phyloP scores from a whole-genome alignment of 257 asterid genomes.

The Fraxinus anomala region DNA sequence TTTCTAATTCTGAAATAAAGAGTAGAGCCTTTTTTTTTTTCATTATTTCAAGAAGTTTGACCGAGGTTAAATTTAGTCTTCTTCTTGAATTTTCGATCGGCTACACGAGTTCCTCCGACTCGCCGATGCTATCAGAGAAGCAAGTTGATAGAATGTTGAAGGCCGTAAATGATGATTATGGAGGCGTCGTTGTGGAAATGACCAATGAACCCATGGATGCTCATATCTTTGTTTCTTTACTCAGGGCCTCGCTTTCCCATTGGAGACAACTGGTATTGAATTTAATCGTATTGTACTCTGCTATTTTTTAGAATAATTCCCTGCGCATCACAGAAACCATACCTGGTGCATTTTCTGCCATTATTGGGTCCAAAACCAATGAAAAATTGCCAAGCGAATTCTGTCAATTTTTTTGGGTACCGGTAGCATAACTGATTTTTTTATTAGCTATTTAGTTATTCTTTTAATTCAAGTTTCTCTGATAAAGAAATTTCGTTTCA shows the following conservation, averaged over 20 bases:
- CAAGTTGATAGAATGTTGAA: constrained; percentile 51
- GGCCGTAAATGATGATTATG: constrained; percentile 64
- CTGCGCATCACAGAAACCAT: too few species aligned
- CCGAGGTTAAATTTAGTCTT: constrained; percentile 27
- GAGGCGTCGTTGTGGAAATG: constrained; percentile 85
- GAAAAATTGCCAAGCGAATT: too few species aligned
- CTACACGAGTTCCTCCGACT: constrained; percentile 49
- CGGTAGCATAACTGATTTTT: too few species aligned
- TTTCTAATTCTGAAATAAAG: too few species aligned
- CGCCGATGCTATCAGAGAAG: constrained; percentile 36
- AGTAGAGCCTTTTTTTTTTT: background rate
- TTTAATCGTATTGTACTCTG: background rate
- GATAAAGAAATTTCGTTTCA: too few species aligned
- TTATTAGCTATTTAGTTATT: too few species aligned
- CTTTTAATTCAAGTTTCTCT: background rate
- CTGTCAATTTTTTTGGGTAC: too few species aligned
- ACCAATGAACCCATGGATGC: constrained; percentile 63
- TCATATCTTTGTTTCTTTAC: constrained; percentile 55
- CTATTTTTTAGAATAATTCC: background rate
- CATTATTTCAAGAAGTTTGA: constrained; percentile 38
- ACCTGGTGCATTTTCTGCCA: too few species aligned
- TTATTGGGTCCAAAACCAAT: too few species aligned
- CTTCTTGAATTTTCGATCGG: constrained; percentile 31
- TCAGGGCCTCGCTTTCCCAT: constrained; percentile 72
- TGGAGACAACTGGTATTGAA: constrained; percentile 67